Percentiles rank a stretch among this genome's conserved stretches.
These are phyloP conservation scores for Xylaria sp. DNA, from an alignment of 2,329 filamentous ascomycete species.

Conservation along the genomic window DNA sequence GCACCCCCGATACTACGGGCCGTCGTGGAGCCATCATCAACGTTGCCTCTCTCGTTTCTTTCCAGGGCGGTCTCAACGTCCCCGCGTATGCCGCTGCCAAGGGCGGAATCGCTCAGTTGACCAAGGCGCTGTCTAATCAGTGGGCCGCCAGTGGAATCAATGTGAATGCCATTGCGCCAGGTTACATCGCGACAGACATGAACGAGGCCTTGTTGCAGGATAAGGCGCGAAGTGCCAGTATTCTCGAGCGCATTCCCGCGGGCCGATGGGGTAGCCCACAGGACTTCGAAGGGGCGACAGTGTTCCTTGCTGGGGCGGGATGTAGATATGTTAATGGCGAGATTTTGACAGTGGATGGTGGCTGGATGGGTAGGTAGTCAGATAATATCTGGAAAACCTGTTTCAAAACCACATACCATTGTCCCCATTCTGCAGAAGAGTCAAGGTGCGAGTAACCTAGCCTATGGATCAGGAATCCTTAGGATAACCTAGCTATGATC, in stretches of 20 bases:
- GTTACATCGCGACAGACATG: constrained; percentile 94
- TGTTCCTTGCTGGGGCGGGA: constrained; percentile 76
- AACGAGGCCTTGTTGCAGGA: constrained; percentile 81
- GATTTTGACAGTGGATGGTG: constrained; percentile 82
- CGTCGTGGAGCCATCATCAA: constrained; percentile 80
- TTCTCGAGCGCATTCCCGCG: constrained; percentile 80
- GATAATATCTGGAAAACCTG: no score
- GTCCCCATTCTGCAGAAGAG: neutral
- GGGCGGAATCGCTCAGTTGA: constrained; percentile 83
- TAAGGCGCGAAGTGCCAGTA: constrained; percentile 69
- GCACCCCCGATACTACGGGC: constrained; percentile 56
- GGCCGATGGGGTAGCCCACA: constrained; percentile 82
- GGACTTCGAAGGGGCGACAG: constrained; percentile 82
- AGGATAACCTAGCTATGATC: neutral
- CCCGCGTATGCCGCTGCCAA: constrained; percentile 87
- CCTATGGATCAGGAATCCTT: neutral
- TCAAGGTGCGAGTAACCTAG: neutral
- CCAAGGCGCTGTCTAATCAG: constrained; percentile 85
- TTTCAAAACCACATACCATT: neutral
- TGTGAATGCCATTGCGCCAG: constrained; percentile 88
- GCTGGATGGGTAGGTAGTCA: constrained; percentile 83
- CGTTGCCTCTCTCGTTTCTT: constrained; percentile 78
- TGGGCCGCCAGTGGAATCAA: constrained; percentile 79
- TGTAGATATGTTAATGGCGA: constrained; percentile 83
- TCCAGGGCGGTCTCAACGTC: constrained; percentile 86